These are phyloP conservation scores for Sporisorium graminicola DNA, from an alignment of 1,284 basidiomycete species.

Conservation along the genomic window DNA sequence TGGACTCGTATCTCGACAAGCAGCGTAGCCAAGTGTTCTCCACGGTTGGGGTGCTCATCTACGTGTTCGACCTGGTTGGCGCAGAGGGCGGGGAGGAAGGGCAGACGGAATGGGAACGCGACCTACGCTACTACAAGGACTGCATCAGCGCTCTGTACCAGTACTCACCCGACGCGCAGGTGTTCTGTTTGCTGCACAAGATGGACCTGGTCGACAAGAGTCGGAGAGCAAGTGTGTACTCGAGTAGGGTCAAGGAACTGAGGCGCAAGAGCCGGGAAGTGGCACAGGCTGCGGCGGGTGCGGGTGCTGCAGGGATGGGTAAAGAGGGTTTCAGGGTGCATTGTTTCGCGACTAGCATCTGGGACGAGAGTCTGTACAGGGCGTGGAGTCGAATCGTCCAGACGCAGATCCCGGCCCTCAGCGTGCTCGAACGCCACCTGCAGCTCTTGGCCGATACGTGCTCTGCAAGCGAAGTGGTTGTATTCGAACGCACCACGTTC, in stretches of 20 bases:
- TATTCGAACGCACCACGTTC: slow-evolving; percentile 97
- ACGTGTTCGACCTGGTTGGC: slow-evolving; percentile 88
- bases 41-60: slow-evolving; percentile 95
- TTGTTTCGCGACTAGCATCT: slow-evolving; percentile 92
- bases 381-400: slow-evolving; percentile 99
- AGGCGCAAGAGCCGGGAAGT: slow-evolving; percentile 57
- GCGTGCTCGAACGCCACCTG: slow-evolving; percentile 87
- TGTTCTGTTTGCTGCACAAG: slow-evolving; percentile 95
- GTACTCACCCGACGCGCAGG: slow-evolving; percentile 76
- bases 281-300: slow-evolving; percentile 21
- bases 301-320: slow-evolving; percentile 60
- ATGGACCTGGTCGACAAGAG: slow-evolving; percentile 82
- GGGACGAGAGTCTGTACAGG: slow-evolving; percentile 96
- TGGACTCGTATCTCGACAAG: slow-evolving; percentile 92
- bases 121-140: slow-evolving; percentile 66
- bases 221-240: slow-evolving; percentile 75
- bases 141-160: slow-evolving; percentile 61
- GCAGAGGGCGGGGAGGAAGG: slow-evolving; percentile 57
- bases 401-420: slow-evolving; percentile 92
- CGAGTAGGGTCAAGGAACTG: slow-evolving; percentile 71
- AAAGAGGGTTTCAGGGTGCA: slow-evolving; percentile 63
- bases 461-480: slow-evolving; percentile 89
- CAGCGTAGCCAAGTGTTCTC: slow-evolving; percentile 93
- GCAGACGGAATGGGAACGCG: slow-evolving; percentile 73
- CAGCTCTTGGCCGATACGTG: slow-evolving; percentile 85